A percentile compares a stretch with the other conserved stretches of the same genome.
These are phyloP conservation scores for Galerina sulciceps DNA, from an alignment of 768 basidiomycete species.

Conservation along the genomic window DNA sequence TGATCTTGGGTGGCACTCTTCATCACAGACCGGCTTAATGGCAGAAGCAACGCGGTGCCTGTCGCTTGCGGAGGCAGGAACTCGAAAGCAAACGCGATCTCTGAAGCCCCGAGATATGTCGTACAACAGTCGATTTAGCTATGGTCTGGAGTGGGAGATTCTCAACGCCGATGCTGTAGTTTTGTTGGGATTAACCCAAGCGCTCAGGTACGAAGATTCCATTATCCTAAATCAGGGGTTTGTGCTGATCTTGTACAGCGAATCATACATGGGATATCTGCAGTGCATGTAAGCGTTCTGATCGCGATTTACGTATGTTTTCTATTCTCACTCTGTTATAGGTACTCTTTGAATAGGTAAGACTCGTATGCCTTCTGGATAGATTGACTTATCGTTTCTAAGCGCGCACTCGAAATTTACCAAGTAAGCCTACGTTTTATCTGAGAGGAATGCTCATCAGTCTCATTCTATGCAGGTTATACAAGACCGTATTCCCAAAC, in stretches of 20 bases:
- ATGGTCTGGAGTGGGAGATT: conserved; percentile 79
- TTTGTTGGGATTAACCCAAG: conserved; percentile 71
- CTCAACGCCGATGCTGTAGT: conserved; percentile 75
- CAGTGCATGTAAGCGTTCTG: conserved; percentile 66
- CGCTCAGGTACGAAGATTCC: conserved; percentile 56
- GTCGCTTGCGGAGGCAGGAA: conserved; percentile 60
- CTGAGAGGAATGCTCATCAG: neutral
- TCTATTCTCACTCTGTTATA: conserved; percentile 11
- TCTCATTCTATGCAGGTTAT: conserved; percentile 46
- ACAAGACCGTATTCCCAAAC: conserved; percentile 67
- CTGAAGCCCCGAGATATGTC: conserved; percentile 33
- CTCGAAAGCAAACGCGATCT: conserved; percentile 52
- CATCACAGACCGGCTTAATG: conserved; percentile 57
- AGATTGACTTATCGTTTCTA: neutral
- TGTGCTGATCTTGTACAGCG: conserved; percentile 41
- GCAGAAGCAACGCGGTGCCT: conserved; percentile 63
- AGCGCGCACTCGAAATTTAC: conserved; percentile 78
- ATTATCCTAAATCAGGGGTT: neutral
- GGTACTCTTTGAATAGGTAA: conserved; percentile 58
- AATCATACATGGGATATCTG: conserved; percentile 79
- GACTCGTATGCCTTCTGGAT: conserved; percentile 9
- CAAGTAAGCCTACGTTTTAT: conserved; percentile 46
- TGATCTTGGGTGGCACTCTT: neutral
- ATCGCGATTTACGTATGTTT: conserved; percentile 1
- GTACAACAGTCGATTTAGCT: conserved; percentile 47